These are phyloP conservation scores for Fusarium multiceps DNA, from an alignment of 2,329 filamentous ascomycete species.

Conservation along the genomic window DNA sequence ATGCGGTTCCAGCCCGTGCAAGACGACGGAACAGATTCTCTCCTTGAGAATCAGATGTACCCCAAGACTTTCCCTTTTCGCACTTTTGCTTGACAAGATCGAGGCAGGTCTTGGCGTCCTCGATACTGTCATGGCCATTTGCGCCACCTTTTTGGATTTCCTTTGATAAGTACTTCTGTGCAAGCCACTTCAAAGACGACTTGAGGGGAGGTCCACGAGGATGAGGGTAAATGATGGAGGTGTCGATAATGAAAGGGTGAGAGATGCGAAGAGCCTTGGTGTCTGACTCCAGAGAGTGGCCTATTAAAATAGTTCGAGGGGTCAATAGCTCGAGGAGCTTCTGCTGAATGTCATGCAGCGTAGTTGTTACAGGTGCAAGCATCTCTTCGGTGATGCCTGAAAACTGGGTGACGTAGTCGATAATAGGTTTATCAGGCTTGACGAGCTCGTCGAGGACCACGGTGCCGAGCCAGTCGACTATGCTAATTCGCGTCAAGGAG, in stretches of 20 bases:
- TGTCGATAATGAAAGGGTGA: constrained; percentile 95
- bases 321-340: constrained; percentile 79
- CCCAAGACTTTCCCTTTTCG: constrained; percentile 90
- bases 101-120: constrained; percentile 90
- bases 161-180: constrained; percentile 84
- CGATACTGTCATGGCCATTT: constrained; percentile 86
- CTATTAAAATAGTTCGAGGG: constrained; percentile 78
- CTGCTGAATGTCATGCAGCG: constrained; percentile 82
- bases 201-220: constrained; percentile 90
- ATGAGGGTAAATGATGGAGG: constrained; percentile 89
- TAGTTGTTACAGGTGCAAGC: constrained; percentile 85
- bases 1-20: constrained; percentile 69
- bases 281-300: constrained; percentile 85
- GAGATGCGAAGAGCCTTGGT: constrained; percentile 85
- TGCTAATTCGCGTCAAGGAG: constrained; percentile 87
- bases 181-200: constrained; percentile 88
- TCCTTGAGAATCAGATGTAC: constrained; percentile 78
- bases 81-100: constrained; percentile 96
- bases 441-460: constrained; percentile 90
- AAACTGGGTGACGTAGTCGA: constrained; percentile 89
- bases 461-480: constrained; percentile 86
- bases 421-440: constrained; percentile 87
- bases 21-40: constrained; percentile 93
- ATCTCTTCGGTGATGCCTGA: constrained; percentile 93
- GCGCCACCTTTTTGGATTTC: constrained; percentile 87